Conservation (phyloP, 805 yeast genomes). For the Candida chilensis region DNA sequence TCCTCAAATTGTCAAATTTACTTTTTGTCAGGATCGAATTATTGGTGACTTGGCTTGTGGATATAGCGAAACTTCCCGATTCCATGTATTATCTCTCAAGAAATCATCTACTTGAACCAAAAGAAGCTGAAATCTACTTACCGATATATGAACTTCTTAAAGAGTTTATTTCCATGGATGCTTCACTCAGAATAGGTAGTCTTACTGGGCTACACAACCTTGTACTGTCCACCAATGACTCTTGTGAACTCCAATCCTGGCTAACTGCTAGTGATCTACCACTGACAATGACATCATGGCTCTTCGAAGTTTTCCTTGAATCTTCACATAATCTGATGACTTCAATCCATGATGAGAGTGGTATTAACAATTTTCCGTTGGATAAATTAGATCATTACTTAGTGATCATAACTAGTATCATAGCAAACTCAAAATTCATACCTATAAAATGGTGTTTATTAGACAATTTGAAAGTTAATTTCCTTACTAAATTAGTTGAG, state of each 20-base stretch:
- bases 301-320: constrained; percentile 2
- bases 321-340: neutral
- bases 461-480: too few relatives aligned
- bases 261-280: constrained; percentile 9
- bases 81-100: constrained; percentile 3
- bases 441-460: too few relatives aligned
- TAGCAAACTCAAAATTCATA: too few relatives aligned
- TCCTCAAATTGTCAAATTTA: neutral
- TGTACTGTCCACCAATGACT: constrained; percentile 5
- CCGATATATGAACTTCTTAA: constrained; percentile 12
- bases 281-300: constrained; percentile 5
- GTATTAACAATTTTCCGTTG: too few relatives aligned
- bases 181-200: constrained; percentile 2
- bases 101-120: neutral
- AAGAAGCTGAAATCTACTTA: constrained; percentile 4
- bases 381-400: too few relatives aligned
- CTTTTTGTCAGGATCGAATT: constrained; percentile 3
- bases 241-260: constrained; percentile 7
- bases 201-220: constrained; percentile 7
- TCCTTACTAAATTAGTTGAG: too few relatives aligned
- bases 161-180: constrained; percentile 10
- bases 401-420: too few relatives aligned
- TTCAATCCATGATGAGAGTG: neutral
- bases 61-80: constrained; percentile 7
- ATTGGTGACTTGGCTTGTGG: constrained; percentile 4